Evolutionary conservation across 2,329 filamentous ascomycete species (phyloP).

Genomic region (Anthostomella pinea): DNA sequence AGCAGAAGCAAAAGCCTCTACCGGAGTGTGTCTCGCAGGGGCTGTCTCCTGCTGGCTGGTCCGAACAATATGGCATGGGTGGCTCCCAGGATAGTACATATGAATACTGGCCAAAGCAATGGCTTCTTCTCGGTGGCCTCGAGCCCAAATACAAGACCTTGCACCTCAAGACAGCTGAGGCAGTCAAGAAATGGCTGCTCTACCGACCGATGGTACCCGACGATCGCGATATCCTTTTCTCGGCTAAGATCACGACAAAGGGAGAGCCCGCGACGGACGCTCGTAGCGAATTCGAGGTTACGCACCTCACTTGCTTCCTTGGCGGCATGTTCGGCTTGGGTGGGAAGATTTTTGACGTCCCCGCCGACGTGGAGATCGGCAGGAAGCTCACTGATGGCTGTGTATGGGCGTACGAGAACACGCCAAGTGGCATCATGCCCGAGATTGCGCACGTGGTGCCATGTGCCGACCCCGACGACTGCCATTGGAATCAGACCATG

Average conservation of each 20-base stretch:
- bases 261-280: constrained; percentile 41
- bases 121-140: constrained; percentile 72
- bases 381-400: constrained; percentile 65
- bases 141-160: constrained; percentile 70
- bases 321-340: constrained; percentile 69
- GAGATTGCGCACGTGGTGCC: constrained; percentile 49
- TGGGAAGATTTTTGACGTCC: constrained; percentile 58
- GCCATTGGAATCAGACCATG: constrained; percentile 50
- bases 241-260: constrained; percentile 56
- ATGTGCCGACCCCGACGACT: constrained; percentile 47
- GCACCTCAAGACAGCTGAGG: constrained; percentile 66
- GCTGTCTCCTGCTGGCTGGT: constrained; percentile 46
- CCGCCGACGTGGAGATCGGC: constrained; percentile 60
- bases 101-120: constrained; percentile 70
- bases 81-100: constrained; percentile 69
- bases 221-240: constrained; percentile 68
- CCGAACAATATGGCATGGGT: constrained; percentile 57
- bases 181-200: constrained; percentile 69
- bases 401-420: constrained; percentile 65
- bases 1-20: constrained; percentile 2
- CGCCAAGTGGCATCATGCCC: constrained; percentile 62
- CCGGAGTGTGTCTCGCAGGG: constrained; percentile 58
- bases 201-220: constrained; percentile 73
- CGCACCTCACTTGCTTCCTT: constrained; percentile 65
- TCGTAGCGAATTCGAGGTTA: constrained; percentile 55